These are phyloP conservation scores for Selaginella tamariscina DNA, from an alignment of 75 land plant genomes.

Conservation along the genomic window DNA sequence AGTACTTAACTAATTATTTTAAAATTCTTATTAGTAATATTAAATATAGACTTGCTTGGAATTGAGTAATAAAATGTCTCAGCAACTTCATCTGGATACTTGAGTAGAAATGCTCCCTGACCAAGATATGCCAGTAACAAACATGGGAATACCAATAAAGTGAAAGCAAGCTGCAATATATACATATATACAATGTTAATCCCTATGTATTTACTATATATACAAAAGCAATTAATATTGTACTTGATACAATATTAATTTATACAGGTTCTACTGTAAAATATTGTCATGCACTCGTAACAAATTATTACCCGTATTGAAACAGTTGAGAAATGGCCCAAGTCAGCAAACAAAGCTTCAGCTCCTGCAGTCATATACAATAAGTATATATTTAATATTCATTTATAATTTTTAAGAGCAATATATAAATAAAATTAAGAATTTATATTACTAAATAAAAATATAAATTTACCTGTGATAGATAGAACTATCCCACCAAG, in stretches of 20 bases:
- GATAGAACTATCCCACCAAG: constrained; percentile 93
- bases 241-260: too few relatives aligned
- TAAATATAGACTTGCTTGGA: not conserved
- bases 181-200: not conserved
- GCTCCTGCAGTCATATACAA: constrained; percentile 37
- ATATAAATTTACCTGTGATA: constrained; percentile 47
- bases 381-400: not conserved
- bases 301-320: constrained; percentile 30
- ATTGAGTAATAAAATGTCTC: not conserved
- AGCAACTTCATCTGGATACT: not conserved
- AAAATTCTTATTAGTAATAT: not conserved
- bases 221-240: too few relatives aligned
- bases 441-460: not conserved
- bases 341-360: constrained; percentile 69
- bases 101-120: constrained; percentile 2
- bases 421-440: not conserved
- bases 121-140: constrained; percentile 27
- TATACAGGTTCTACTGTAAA: not conserved
- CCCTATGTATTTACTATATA: too few relatives aligned
- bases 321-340: constrained; percentile 50
- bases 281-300: not conserved
- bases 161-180: constrained; percentile 54
- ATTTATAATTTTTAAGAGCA: not conserved
- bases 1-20: not conserved
- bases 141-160: constrained; percentile 73